Evolutionary conservation across 257 asterid species (phyloP), one percentile per base, ranked within the genome.

Genomic region (Salvia rosmarinus): DNA sequence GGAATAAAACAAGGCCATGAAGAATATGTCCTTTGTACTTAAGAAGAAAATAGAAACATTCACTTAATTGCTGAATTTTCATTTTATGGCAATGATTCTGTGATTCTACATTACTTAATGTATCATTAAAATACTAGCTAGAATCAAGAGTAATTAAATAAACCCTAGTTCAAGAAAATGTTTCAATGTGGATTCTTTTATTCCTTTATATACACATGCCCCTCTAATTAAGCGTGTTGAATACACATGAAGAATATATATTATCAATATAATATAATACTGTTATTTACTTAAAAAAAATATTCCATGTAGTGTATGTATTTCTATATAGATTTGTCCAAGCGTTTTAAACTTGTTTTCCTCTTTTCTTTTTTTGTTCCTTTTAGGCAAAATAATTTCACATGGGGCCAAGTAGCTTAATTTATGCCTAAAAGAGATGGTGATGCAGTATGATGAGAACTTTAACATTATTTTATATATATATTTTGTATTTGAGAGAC

Each of bases 351-450:
- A 54, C 35, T 54, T 10, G n/a, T 62, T 60, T 42, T 30, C 10
- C 10, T 6, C 17, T 66, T 3, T 25, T 43, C 1, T 47, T 32
- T 1, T 10, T 9, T 39, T 39, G 12, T 35, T 34, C 21, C 19
- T 60, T 57, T 42, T 62, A 23, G 55, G 30, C 75, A n/a, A 83
- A 79, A 77, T 76, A 80, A 42, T 74, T 75, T 49, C 57, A 37
- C 19, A 64, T 32, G 47, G 70, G 77, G 58, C 79, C n/a, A n/a
- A n/a, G n/a, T n/a, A n/a, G n/a, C n/a, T n/a, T n/a, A n/a, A n/a
- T 79, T 72, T 81, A 68, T 79, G 72, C 75, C 35, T 49, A 54
- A 61, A 44, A 61, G 73, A 65, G 77, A 80, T 80, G 76, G 3
- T 9, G 2, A 6, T 60, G 34, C 49, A 61, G 58, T 51, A 61